A percentile compares a stretch with the other conserved stretches of the same genome.
Conservation (phyloP, 148 eudicot genomes). For the Rhododendron vialii region DNA sequence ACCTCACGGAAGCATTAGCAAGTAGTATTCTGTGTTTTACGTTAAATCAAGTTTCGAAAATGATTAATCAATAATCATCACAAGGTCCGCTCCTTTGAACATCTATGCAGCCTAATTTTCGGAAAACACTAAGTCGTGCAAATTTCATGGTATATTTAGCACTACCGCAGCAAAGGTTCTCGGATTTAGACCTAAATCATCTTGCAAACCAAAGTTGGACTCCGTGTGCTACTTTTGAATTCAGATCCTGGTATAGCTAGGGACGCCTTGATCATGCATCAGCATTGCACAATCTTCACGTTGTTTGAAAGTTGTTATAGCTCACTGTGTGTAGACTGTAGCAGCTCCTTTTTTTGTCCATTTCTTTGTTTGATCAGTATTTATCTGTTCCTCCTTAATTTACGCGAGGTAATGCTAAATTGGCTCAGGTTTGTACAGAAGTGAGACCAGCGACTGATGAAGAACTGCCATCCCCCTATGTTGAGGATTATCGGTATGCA, state of each 20-base stretch:
- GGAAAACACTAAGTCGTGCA: background rate
- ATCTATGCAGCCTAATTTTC: background rate
- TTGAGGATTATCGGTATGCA: slow-evolving; percentile 83
- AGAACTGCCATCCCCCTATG: slow-evolving; percentile 81
- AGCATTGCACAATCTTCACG: background rate
- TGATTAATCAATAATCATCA: background rate
- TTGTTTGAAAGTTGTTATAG: background rate
- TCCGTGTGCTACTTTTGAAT: background rate
- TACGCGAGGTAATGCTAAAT: slow-evolving; percentile 34
- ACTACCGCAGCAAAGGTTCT: background rate
- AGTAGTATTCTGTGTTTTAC: background rate
- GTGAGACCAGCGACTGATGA: slow-evolving; percentile 87
- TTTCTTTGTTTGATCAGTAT: background rate
- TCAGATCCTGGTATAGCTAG: background rate
- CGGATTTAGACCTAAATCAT: background rate
- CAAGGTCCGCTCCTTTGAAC: background rate
- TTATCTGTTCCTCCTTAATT: slow-evolving; percentile 11
- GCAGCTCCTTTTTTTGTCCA: background rate
- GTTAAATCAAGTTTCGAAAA: background rate
- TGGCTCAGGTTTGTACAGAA: slow-evolving; percentile 79
- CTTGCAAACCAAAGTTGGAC: background rate
- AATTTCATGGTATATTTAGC: background rate
- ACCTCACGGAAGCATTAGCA: background rate
- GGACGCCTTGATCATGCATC: background rate
- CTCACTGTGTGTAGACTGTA: background rate